Evolutionary conservation across 805 yeast species (phyloP), one percentile per base, ranked within the genome.

Genomic region (Cyberlindnera petersonii): DNA sequence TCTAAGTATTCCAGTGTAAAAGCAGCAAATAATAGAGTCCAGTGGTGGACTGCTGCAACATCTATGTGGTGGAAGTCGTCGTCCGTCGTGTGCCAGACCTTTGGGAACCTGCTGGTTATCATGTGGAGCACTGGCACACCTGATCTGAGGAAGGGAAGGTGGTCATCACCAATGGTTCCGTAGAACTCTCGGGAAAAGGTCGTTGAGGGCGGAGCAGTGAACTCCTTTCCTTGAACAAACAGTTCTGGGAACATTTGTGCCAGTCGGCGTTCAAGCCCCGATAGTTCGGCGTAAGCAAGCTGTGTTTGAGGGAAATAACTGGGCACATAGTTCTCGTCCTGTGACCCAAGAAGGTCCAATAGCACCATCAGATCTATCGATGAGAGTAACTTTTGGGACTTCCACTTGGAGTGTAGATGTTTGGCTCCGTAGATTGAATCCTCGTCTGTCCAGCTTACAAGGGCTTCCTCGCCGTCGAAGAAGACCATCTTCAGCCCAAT

Each of bases 381-480:
- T 3, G 53, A 44, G 9, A 70, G 40, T 9, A 44, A 19, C 2
- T 48, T 56, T 3, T 52, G 46, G 6, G 41, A 28, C 6, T 50
- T 47, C 72, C 73, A 69, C 22, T 47, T 39, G 1, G 51, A 46
- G 7, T 78, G 79, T 22, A 75, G 52, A 40, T 72, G 72, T 14
- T 69, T 64, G 0, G 82, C 69, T 0, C 83, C 83, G 49, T 77
- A 77, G 1, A 75, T 59, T 1, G 81, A 75, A 44, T 77, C 83
- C 0, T 58, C 50, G 7, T 59, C 63, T 2, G 69, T 51, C 83
- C 83, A 77, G n/a, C 60, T 49, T 3, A 58, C 59, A n/a, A 75
- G 43, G 0, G 83, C 81, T 49, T 77, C 83, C 50, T 77, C 82
- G 4, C 83, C 83, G 46, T 77, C 83, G 37, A 75, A 74, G 47